phyloP scores from a whole-genome alignment of 306 rosid genomes.

The Rosa multiflora region DNA sequence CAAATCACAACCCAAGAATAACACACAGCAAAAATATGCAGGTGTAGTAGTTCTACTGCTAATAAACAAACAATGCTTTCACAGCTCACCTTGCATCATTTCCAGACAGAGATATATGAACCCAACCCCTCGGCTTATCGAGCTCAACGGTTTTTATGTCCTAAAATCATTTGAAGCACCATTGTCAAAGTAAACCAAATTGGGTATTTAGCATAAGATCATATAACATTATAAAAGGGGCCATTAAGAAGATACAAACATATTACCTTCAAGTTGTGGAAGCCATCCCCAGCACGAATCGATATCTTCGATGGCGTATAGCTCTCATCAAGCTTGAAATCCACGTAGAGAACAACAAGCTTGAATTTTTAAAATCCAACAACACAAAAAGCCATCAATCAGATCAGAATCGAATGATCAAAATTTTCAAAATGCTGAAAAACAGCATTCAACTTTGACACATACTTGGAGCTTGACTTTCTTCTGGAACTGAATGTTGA shows the following conservation, averaged over 20 bases:
- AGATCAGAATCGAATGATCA: background rate
- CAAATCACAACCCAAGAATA: background rate
- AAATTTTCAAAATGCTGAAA: background rate
- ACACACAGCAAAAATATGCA: background rate
- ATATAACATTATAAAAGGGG: background rate
- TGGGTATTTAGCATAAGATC: background rate
- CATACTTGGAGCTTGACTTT: constrained; percentile 82
- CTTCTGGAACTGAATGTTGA: constrained; percentile 88
- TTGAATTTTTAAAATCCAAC: constrained; percentile 3
- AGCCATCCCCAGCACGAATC: constrained; percentile 88
- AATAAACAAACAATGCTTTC: background rate
- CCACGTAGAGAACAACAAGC: constrained; percentile 82
- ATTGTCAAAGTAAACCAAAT: constrained; percentile 19
- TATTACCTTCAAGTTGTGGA: constrained; percentile 82
- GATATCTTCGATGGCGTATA: constrained; percentile 84
- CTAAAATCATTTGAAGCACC: constrained; percentile 42
- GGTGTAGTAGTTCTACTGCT: background rate
- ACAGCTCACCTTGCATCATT: constrained; percentile 69
- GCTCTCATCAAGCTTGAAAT: constrained; percentile 95
- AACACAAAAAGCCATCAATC: constrained; percentile 3
- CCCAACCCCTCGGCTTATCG: constrained; percentile 88
- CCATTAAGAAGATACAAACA: background rate
- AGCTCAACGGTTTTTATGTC: constrained; percentile 89
- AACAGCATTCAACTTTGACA: background rate
- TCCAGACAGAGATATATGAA: constrained; percentile 79